Conservation (phyloP, 129 eudicot species). For the Escallonia rubra region DNA sequence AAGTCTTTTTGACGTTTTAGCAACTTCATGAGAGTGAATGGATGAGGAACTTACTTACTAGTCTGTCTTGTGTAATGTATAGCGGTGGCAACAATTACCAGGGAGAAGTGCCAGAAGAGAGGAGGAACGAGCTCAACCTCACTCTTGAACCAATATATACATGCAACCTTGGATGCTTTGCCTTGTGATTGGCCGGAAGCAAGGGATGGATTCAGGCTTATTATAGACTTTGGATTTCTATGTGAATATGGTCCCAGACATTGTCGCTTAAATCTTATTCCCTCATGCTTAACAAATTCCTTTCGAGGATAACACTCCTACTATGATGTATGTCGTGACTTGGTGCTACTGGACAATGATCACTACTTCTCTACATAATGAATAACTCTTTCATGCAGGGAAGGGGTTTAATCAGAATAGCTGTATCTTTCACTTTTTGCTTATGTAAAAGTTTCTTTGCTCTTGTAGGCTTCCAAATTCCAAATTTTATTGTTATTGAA, state of each 20-base stretch:
- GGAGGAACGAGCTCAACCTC: conserved; percentile 75
- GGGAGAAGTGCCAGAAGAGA: conserved; percentile 42
- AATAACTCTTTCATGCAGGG: too few species aligned
- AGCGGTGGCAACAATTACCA: conserved; percentile 48
- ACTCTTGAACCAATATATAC: conserved; percentile 76
- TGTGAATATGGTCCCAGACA: neutral
- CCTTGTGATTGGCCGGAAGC: conserved; percentile 19
- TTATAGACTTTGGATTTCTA: neutral
- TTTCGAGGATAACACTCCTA: too few species aligned
- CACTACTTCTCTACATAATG: too few species aligned
- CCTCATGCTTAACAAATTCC: neutral
- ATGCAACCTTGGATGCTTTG: conserved; percentile 67
- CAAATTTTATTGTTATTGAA: too few species aligned
- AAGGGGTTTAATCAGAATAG: too few species aligned
- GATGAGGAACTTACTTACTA: neutral
- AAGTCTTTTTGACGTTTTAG: too few species aligned
- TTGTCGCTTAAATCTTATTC: neutral
- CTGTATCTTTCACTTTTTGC: too few species aligned
- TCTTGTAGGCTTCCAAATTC: too few species aligned
- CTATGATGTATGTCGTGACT: too few species aligned
- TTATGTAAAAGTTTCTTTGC: too few species aligned
- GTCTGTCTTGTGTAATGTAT: neutral
- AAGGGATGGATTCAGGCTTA: neutral
- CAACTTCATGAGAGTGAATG: too few species aligned
- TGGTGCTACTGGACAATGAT: too few species aligned